Evolutionary conservation across 2,329 filamentous ascomycete species (phyloP).

Genomic region (Onygenales sp.): DNA sequence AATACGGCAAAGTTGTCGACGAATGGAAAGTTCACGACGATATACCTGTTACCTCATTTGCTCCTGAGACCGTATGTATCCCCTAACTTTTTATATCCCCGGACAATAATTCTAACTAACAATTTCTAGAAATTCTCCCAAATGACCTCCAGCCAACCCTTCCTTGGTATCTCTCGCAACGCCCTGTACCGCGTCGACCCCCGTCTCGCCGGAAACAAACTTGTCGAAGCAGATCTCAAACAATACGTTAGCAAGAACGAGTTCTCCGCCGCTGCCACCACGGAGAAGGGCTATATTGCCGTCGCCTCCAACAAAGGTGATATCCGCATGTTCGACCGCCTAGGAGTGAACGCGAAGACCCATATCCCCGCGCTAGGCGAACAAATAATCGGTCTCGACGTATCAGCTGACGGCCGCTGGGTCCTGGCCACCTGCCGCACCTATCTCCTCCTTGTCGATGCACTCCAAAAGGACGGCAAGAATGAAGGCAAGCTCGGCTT

Average conservation of each 20-base stretch:
- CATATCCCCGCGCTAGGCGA: slow-evolving; percentile 93
- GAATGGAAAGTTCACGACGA: slow-evolving; percentile 98
- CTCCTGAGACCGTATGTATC: slow-evolving; percentile 64
- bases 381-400: slow-evolving; percentile 87
- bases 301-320: slow-evolving; percentile 98
- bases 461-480: slow-evolving; percentile 83
- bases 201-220: slow-evolving; percentile 78
- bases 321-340: slow-evolving; percentile 87
- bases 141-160: slow-evolving; percentile 91
- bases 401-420: slow-evolving; percentile 93
- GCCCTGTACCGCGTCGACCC: slow-evolving; percentile 91
- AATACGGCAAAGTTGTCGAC: slow-evolving; percentile 95
- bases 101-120: slow-evolving; percentile 18
- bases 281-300: slow-evolving; percentile 91
- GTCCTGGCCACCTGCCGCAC: slow-evolving; percentile 88
- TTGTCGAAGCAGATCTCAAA: slow-evolving; percentile 87
- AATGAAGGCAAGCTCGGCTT: slow-evolving; percentile 98
- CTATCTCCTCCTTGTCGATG: slow-evolving; percentile 88
- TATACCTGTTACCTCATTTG: slow-evolving; percentile 84
- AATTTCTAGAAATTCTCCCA: slow-evolving; percentile 76
- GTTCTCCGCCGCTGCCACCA: slow-evolving; percentile 89
- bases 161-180: slow-evolving; percentile 86
- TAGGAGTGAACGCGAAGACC: slow-evolving; percentile 96
- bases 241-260: slow-evolving; percentile 96
- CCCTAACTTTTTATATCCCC: background rate